These are phyloP conservation scores for Symbiodinium natans DNA, from an alignment of 73 alveolate genomes.

Conservation along the genomic window DNA sequence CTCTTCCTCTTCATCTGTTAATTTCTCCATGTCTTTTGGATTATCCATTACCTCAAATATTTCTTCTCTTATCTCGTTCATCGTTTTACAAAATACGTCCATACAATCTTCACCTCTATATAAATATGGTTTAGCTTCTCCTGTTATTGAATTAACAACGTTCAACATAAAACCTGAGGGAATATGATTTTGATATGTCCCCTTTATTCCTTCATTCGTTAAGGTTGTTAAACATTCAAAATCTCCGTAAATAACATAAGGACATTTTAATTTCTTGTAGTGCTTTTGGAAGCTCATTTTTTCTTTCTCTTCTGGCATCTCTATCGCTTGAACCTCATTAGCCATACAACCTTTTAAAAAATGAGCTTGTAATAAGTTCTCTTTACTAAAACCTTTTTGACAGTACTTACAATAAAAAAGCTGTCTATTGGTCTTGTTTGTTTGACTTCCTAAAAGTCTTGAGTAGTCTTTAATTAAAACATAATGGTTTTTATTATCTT, in stretches of 20 bases:
- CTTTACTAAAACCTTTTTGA: slow-evolving; percentile 4
- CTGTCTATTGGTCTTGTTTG: not conserved
- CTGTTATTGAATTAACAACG: not conserved
- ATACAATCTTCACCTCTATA: not conserved
- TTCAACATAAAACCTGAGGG: not conserved
- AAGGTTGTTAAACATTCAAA: slow-evolving; percentile 1
- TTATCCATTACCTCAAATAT: too few relatives aligned
- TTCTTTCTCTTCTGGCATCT: too few relatives aligned
- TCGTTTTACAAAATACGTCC: not conserved
- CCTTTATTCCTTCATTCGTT: not conserved
- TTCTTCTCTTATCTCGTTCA: not conserved
- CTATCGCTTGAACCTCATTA: slow-evolving; percentile 24
- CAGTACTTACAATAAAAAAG: not conserved
- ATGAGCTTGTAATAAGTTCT: not conserved
- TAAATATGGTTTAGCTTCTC: not conserved
- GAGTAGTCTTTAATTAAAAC: not conserved
- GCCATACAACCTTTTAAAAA: slow-evolving; percentile 13
- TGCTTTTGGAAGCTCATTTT: not conserved
- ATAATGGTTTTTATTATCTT: not conserved
- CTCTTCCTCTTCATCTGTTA: too few relatives aligned
- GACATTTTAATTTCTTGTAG: not conserved
- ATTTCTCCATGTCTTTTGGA: too few relatives aligned
- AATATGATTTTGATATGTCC: not conserved
- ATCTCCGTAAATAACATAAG: slow-evolving; percentile 5
- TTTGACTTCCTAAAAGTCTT: not conserved